Percentiles rank a stretch among this genome's conserved stretches.
phyloP scores from a whole-genome alignment of 768 basidiomycete genomes.

The Saitozyma podzolica region DNA sequence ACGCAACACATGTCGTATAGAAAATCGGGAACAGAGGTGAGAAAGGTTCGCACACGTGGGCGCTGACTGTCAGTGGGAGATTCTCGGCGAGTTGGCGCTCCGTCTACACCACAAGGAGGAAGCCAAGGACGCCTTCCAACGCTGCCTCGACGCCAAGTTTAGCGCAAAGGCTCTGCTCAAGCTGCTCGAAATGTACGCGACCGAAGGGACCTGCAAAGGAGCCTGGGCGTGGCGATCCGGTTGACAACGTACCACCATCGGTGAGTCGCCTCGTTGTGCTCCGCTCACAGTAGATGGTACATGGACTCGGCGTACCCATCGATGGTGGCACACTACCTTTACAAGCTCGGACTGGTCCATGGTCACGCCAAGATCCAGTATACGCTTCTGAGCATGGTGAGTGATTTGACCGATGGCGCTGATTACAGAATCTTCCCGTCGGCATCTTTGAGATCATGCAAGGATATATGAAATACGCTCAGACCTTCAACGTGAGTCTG shows the following conservation, averaged over 20 bases:
- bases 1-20: slow-evolving; percentile 97
- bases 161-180: slow-evolving; percentile 90
- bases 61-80: slow-evolving; percentile 70
- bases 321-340: slow-evolving; percentile 82
- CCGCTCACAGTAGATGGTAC: slow-evolving; percentile 57
- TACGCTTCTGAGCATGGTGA: slow-evolving; percentile 86
- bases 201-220: slow-evolving; percentile 88
- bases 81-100: slow-evolving; percentile 87
- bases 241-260: slow-evolving; percentile 71
- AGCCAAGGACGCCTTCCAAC: slow-evolving; percentile 95
- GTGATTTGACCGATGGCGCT: slow-evolving; percentile 10
- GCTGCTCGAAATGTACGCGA: slow-evolving; percentile 93
- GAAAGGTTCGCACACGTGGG: not conserved
- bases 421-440: slow-evolving; percentile 65
- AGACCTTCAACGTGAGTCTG: slow-evolving; percentile 62
- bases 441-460: slow-evolving; percentile 90
- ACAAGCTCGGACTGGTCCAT: slow-evolving; percentile 89
- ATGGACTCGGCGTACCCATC: slow-evolving; percentile 74
- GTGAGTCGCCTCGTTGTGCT: no score
- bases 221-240: slow-evolving; percentile 86
- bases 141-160: slow-evolving; percentile 85
- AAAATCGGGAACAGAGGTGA: slow-evolving; percentile 80
- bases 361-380: slow-evolving; percentile 93
- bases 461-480: slow-evolving; percentile 82
- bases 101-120: slow-evolving; percentile 98